Base-by-base conservation (phyloP, 176 grass and related monocot species). In the Oryza longistaminata region DNA sequence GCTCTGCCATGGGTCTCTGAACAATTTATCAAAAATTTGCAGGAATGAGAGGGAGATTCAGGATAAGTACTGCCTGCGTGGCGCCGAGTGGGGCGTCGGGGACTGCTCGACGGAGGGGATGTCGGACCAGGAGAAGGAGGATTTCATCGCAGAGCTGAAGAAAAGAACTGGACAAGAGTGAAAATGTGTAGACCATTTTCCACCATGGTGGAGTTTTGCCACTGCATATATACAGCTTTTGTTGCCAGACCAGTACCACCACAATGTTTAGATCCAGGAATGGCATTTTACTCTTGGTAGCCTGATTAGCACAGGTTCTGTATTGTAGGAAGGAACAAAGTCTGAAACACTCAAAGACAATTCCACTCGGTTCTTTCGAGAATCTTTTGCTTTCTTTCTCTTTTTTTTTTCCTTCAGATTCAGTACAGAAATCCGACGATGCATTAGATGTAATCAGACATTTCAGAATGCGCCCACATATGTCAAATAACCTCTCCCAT, bases 11-110 rank as follows among this genome's bases (percentile, higher is more conserved):
- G 12, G 19, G 12, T 74, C 15, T 35, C 3, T 78, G 69, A 71
- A 24, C 40, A 21, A 24, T 6, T n/a, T 58, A 19, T 9, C 53
- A 19, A 58, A 58, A 58, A n/a, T 9, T 88, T 82, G 22, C 88
- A 99, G 93, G 89, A 96, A 94, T 73, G 80, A 90, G 84, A 94
- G 79, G 84, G 17, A 68, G 55, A 91, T 91, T 22, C 93, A 96
- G 91, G 96, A 99, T 21, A 99, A 95, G 50, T 99, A 99, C 86
- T 99, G 96, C 88, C 81, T 99, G 73, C 87, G 96, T 25, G 96
- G 96, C 69, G 96, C 96, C 3, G 91, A 99, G 43, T 98, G 93
- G 96, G 93, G 96, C 61, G 86, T 98, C 22, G 96, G 96, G 2
- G 93, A 98, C 68, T 98, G 96, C 87, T 98, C 96, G 50, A 98